These are phyloP conservation scores for Pleurotus eryngii DNA, from an alignment of 768 basidiomycete species.

Conservation along the genomic window DNA sequence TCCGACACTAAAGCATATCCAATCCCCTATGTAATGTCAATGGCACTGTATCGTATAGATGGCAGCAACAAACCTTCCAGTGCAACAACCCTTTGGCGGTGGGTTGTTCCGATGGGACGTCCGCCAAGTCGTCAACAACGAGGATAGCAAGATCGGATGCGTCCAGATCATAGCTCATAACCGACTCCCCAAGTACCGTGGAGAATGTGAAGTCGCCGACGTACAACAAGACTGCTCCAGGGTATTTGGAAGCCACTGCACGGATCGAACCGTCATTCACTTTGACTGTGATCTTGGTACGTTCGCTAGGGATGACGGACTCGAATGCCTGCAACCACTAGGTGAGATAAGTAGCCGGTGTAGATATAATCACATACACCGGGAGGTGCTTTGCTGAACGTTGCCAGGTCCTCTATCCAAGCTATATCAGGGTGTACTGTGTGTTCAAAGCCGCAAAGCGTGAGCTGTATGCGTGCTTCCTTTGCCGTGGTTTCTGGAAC, in stretches of 20 bases:
- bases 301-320: constrained; percentile 86
- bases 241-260: constrained; percentile 49
- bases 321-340: constrained; percentile 67
- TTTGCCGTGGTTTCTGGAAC: constrained; percentile 65
- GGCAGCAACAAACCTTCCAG: constrained; percentile 61
- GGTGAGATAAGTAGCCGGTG: no score
- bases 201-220: constrained; percentile 64
- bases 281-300: constrained; percentile 67
- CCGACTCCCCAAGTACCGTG: constrained; percentile 68
- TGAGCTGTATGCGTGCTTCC: constrained; percentile 69
- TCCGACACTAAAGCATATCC: constrained; percentile 73
- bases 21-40: constrained; percentile 34
- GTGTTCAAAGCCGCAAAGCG: constrained; percentile 61
- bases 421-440: constrained; percentile 57
- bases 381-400: constrained; percentile 79
- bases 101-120: constrained; percentile 22
- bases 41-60: neutral
- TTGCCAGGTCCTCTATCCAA: constrained; percentile 59
- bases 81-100: constrained; percentile 34
- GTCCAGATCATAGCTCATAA: constrained; percentile 49
- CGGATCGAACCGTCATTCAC: constrained; percentile 67
- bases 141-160: constrained; percentile 49
- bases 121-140: constrained; percentile 31
- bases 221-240: constrained; percentile 66
- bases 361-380: constrained; percentile 55